phyloP scores from a whole-genome alignment of 139 green algal species.

The Tetradesmus obliquus region DNA sequence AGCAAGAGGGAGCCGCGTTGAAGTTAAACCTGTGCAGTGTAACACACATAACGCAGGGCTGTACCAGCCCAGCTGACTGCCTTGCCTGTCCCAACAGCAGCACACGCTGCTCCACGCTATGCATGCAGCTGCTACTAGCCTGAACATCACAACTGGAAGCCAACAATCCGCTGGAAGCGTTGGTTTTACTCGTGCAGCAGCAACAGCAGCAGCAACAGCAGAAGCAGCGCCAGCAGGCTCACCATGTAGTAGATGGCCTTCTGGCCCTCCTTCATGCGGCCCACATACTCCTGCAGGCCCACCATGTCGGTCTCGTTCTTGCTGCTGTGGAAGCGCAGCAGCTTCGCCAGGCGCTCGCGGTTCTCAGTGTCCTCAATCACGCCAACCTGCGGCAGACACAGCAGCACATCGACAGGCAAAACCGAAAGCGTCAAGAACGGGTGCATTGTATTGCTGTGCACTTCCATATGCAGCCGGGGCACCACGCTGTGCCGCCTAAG shows the following conservation, averaged over 20 bases:
- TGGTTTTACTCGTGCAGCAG: not conserved
- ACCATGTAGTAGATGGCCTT: constrained; percentile 96
- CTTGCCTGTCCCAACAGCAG: no score
- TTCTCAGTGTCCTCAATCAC: constrained; percentile 93
- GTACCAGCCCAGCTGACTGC: no score
- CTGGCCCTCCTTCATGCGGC: constrained; percentile 93
- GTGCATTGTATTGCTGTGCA: no score
- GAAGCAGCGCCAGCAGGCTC: not conserved
- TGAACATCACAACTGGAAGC: no score
- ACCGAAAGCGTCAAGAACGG: no score
- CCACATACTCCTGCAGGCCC: constrained; percentile 88
- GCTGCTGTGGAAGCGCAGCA: constrained; percentile 84
- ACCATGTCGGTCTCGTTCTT: constrained; percentile 72
- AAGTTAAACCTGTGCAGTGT: no score
- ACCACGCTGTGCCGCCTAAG: not conserved
- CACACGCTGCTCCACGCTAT: no score
- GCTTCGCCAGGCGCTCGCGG: constrained; percentile 77
- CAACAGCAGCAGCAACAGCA: not conserved
- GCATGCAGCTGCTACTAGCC: no score
- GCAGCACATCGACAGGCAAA: not conserved
- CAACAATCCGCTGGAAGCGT: no score
- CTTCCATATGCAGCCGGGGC: no score
- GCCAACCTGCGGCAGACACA: constrained; percentile 78
- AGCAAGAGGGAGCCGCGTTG: no score
- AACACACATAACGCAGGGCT: no score